Base-by-base conservation (phyloP, 2,329 filamentous ascomycete genomes). In the Macrophomina phaseolina region DNA sequence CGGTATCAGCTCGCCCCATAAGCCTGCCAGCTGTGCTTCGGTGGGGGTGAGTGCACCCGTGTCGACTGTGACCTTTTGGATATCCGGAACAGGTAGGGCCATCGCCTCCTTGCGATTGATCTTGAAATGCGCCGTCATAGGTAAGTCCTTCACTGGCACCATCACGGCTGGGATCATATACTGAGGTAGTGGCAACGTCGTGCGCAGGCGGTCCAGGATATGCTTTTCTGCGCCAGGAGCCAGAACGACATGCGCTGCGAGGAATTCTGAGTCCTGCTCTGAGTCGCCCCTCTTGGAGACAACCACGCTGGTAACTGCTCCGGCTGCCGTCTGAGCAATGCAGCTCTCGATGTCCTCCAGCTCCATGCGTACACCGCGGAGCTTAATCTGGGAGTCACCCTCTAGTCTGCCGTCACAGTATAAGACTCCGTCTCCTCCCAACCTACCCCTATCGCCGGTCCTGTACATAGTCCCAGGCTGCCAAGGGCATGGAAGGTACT, bases 91-190 rank as follows among this genome's bases (percentile, higher is more conserved):
- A 23, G 23, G 23, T 23, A 23, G 23, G 23, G 23, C 1, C 23
- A 23, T 23, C 23, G 23, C 23, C 23, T 23, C 23, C 23, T 23
- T 23, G 23, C 23, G 23, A 23, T 23, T 23, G 23, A 23, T 23
- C 23, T 23, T 23, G 23, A 23, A 23, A 23, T 23, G 23, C 3
- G 23, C 23, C 23, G 23, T 23, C 23, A 23, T 23, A 23, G 23
- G 23, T 23, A 23, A 23, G 23, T 23, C 23, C 23, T 23, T 23
- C 23, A 23, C 23, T 23, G 89, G 71, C 1, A 92, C 76, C 32
- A 94, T 80, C 68, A 94, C 90, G 5, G 85, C 85, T 0, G 92
- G 92, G 0, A 94, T 78, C 92, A 96, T 95, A 73, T 89, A 94
- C 5, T 84, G 82, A 0, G 92, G 91, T 1, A 96, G 82, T 90